Evolutionary conservation across 148 eudicot genomes (phyloP), one percentile per base, ranked within the genome.

Genomic region (Silene conica): DNA sequence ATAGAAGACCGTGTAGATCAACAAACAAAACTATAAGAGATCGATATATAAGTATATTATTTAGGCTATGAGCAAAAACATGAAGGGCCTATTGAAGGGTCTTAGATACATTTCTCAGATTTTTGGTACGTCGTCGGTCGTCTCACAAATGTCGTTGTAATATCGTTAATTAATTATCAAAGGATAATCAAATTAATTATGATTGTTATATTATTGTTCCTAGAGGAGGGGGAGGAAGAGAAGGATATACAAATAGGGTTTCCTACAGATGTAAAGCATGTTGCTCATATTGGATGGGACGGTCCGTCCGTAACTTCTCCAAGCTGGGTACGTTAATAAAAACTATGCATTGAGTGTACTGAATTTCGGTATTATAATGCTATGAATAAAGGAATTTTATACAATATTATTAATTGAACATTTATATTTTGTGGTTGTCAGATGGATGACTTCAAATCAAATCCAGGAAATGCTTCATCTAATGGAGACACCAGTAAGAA

Each of bases 221-320:
- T n/a, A 80, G 86, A 87, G 88, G 96, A 89, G 69, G 96, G 89
- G 69, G 87, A 86, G 6, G 84, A 90, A 73, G 89, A 93, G 75
- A 73, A 76, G 68, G 93, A 90, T 59, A 86, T 93, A 54, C 86
- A 89, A 76, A 93, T 90, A 71, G 98, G 98, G 58, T 76, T 68
- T 34, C 98, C 98, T 25, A 90, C 98, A 4, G 98, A 93, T 80
- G 98, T 93, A 81, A 93, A 93, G 76, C 98, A 93, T 74, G 98
- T 93, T 61, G 90, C 96, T 82, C 98, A 93, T 67, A 86, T 93
- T 31, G 98, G 96, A 28, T 89, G 87, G 87, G 93, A 93, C 74
- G 96, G 93, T 61, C 90, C 93, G n/a, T 71, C 89, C 13, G 80
- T 76, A 15, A 85, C 50, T 67, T 22, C 92, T 54, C 92, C 98